phyloP scores from a whole-genome alignment of 1,284 basidiomycete species.

The Vanrija pseudolonga region DNA sequence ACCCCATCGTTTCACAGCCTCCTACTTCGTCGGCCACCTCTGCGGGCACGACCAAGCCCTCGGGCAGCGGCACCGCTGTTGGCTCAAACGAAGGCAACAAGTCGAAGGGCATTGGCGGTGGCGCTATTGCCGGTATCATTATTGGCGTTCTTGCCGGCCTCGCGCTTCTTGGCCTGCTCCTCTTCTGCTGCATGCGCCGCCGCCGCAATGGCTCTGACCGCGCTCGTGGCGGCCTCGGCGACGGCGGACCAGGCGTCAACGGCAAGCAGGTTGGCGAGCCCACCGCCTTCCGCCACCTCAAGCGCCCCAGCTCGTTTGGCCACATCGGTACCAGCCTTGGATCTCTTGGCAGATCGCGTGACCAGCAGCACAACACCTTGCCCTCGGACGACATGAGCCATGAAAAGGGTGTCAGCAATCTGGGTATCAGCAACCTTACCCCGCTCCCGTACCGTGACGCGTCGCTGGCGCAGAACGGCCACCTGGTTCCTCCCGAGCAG shows the following conservation, averaged over 20 bases:
- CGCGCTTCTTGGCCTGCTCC: slow-evolving; percentile 20
- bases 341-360: too few species aligned
- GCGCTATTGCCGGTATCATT: slow-evolving; percentile 42
- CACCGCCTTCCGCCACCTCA: slow-evolving; percentile 2
- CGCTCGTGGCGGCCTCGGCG: background rate
- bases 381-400: too few species aligned
- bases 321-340: too few species aligned
- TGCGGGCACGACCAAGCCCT: background rate
- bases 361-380: too few species aligned
- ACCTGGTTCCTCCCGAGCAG: too few species aligned
- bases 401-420: too few species aligned
- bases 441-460: too few species aligned
- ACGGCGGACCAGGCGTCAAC: background rate
- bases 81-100: background rate
- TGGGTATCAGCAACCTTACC: too few species aligned
- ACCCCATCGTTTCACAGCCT: background rate
- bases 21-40: background rate
- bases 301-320: background rate
- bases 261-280: slow-evolving; percentile 4
- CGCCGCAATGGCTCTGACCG: background rate
- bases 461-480: too few species aligned
- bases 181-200: slow-evolving; percentile 13
- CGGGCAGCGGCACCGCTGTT: background rate
- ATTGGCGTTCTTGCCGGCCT: slow-evolving; percentile 33
- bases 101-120: slow-evolving; percentile 21